phyloP scores from a whole-genome alignment of 257 asterid species.

The Echites panduratus region DNA sequence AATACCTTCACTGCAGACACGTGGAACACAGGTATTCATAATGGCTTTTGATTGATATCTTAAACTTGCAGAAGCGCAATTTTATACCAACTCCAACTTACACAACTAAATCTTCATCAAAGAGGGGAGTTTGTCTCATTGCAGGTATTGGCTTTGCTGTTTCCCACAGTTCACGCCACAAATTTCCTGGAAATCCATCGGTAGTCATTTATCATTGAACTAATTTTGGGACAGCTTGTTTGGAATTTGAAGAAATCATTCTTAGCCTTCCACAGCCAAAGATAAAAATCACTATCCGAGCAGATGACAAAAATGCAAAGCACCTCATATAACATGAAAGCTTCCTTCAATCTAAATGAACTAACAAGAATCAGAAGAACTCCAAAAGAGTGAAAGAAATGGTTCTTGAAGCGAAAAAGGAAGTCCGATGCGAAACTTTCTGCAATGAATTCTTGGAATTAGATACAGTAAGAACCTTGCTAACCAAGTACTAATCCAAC shows the following conservation, averaged over 20 bases:
- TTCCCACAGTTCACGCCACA: slow-evolving; percentile 99
- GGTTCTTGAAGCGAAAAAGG: background rate
- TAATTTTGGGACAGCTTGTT: background rate
- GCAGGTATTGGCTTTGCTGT: slow-evolving; percentile 93
- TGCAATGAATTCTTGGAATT: background rate
- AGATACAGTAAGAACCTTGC: background rate
- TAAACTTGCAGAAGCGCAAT: background rate
- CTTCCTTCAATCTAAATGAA: background rate
- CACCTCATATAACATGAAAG: background rate
- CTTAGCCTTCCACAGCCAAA: background rate
- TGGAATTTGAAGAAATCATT: background rate
- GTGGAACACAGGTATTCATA: slow-evolving; percentile 12
- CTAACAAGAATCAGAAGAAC: background rate
- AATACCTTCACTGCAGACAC: slow-evolving; percentile 72
- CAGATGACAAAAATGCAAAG: background rate
- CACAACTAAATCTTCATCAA: slow-evolving; percentile 98
- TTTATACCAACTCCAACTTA: slow-evolving; percentile 37
- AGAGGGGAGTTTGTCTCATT: slow-evolving; percentile 82
- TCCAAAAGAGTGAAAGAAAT: background rate
- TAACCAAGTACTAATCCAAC: background rate
- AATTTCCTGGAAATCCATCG: slow-evolving; percentile 58
- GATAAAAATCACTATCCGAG: background rate
- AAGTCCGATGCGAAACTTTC: background rate
- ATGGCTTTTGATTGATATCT: slow-evolving; percentile 8
- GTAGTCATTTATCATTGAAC: slow-evolving; percentile 15